Percentiles rank a stretch among this genome's conserved stretches.
phyloP scores from a whole-genome alignment of 2,329 filamentous ascomycete genomes.

The Pseudocercospora musae region DNA sequence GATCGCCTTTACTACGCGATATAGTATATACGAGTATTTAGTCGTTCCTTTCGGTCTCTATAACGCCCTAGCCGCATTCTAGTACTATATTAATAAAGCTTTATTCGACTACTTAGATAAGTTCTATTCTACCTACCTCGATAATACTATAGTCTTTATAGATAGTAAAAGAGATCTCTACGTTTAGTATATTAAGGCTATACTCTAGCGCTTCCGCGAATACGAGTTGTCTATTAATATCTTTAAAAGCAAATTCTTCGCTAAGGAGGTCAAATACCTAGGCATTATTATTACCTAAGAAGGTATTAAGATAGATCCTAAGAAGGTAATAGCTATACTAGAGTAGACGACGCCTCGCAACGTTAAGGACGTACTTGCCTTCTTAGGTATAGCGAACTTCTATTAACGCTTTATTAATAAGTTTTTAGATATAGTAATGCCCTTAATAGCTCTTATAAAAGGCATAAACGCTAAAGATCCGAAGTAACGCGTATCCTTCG shows the following conservation, averaged over 20 bases:
- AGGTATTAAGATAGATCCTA: not conserved
- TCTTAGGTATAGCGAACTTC: not conserved
- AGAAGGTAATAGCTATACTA: not conserved
- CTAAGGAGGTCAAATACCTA: too few relatives aligned
- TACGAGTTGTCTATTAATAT: too few relatives aligned
- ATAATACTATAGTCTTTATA: slow-evolving; percentile 26
- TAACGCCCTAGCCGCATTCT: slow-evolving; percentile 22
- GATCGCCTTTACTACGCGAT: slow-evolving; percentile 22
- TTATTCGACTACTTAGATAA: slow-evolving; percentile 27
- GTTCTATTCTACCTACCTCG: slow-evolving; percentile 24
- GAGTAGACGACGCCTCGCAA: not conserved
- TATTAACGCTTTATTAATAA: not conserved
- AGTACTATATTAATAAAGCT: slow-evolving; percentile 31
- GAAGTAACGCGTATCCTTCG: not conserved
- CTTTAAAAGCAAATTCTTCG: too few relatives aligned
- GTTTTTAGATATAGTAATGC: not conserved
- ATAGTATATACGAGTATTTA: slow-evolving; percentile 26
- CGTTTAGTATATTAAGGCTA: too few relatives aligned
- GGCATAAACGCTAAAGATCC: not conserved
- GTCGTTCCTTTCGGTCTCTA: slow-evolving; percentile 30
- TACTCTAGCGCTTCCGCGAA: too few relatives aligned
- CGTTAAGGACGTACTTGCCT: not conserved
- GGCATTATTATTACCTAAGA: not conserved
- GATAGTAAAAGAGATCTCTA: slow-evolving; percentile 22
- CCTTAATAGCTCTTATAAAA: not conserved